Evolutionary conservation across 768 basidiomycete species (phyloP).

Genomic region (Calocera viscosa): DNA sequence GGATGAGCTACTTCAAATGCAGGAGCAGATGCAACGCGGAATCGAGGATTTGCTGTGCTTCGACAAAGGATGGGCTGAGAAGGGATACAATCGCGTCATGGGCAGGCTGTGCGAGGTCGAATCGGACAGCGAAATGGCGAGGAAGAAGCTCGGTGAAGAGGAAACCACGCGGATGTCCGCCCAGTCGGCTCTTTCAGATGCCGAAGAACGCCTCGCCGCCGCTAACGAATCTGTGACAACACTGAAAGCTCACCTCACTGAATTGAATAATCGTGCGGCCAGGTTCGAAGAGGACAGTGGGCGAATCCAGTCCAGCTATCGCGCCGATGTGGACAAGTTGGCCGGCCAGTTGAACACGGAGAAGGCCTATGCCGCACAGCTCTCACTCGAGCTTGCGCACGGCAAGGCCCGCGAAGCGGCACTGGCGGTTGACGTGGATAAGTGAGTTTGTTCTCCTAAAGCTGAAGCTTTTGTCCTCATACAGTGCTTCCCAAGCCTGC

Average conservation of each 20-base stretch:
- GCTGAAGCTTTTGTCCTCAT: background rate
- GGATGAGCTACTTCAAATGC: background rate
- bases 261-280: background rate
- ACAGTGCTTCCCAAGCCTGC: background rate
- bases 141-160: background rate
- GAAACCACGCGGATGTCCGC: background rate
- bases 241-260: background rate
- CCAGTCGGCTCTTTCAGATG: background rate
- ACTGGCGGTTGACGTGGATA: background rate
- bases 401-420: background rate
- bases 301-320: background rate
- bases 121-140: background rate
- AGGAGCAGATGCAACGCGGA: background rate
- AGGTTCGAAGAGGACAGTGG: background rate
- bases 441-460: background rate
- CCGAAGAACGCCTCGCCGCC: background rate
- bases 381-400: background rate
- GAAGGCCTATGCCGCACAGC: constrained; percentile 2
- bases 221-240: background rate
- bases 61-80: background rate
- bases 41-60: background rate
- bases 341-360: background rate
- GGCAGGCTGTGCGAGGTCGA: background rate
- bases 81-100: background rate
- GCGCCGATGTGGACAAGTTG: background rate